A percentile compares a stretch with the other conserved stretches of the same genome.
Conservation (phyloP, 176 grass and related monocot genomes). For the Triticum dicoccoides region DNA sequence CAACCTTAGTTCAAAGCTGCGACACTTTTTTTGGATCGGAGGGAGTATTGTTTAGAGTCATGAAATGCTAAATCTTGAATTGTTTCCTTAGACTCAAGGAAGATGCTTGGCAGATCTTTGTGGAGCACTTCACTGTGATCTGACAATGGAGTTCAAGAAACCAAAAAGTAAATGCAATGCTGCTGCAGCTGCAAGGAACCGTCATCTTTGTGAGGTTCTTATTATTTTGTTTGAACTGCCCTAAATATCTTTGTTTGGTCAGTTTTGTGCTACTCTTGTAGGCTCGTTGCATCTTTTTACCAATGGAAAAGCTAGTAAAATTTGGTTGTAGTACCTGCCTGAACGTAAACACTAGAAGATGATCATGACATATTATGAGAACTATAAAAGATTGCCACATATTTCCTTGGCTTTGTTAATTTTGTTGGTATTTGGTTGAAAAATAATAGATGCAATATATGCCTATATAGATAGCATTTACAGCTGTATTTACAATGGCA, state of each 20-base stretch:
- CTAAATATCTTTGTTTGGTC: conserved; percentile 12
- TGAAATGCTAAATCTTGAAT: conserved; percentile 15
- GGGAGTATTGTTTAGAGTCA: neutral
- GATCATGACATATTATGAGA: neutral
- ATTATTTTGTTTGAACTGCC: conserved; percentile 22
- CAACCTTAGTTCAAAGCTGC: neutral
- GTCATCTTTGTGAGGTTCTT: conserved; percentile 94
- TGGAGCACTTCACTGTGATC: conserved; percentile 88
- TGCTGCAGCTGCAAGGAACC: conserved; percentile 78
- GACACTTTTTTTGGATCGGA: too few species aligned
- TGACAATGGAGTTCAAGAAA: conserved; percentile 73
- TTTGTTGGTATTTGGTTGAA: neutral
- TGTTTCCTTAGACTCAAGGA: conserved; percentile 64
- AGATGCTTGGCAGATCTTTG: conserved; percentile 91
- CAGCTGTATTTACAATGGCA: neutral
- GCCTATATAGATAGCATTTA: conserved; percentile 11
- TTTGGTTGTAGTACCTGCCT: neutral
- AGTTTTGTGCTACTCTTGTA: neutral
- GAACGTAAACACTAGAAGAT: neutral
- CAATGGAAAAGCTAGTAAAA: neutral
- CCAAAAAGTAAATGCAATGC: conserved; percentile 93
- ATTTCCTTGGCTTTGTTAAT: neutral
- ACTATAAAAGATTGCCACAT: neutral
- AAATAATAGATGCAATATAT: conserved; percentile 23
- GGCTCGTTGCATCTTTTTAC: conserved; percentile 9